Evolutionary conservation across 148 eudicot species (phyloP).

Genomic region (Camellia japonica): DNA sequence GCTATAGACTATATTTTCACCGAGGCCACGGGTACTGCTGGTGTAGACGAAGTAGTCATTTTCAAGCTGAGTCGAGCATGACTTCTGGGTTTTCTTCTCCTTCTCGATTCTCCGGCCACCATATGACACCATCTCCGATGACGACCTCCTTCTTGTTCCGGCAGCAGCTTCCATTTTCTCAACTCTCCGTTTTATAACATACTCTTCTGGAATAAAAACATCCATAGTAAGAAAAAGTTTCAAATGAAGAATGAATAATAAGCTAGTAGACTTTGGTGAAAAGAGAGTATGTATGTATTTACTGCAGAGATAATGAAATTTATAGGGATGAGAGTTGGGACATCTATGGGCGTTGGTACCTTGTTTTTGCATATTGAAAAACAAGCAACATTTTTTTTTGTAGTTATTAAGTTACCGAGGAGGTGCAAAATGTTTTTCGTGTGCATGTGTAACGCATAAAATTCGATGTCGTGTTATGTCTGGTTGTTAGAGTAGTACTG

Average conservation of each 20-base stretch:
- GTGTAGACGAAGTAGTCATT: neutral
- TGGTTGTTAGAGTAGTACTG: no score
- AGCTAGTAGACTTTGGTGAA: no score
- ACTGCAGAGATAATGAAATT: no score
- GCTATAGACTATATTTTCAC: neutral
- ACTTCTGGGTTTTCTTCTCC: neutral
- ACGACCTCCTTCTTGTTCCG: neutral
- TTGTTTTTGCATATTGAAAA: neutral
- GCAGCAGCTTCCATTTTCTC: slow-evolving; percentile 23
- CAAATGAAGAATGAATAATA: no score
- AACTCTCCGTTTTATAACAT: slow-evolving; percentile 23
- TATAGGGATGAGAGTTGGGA: neutral
- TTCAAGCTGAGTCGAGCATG: neutral
- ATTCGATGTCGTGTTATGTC: no score
- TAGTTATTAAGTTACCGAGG: no score
- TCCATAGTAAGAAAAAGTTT: slow-evolving; percentile 17
- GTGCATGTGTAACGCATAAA: no score
- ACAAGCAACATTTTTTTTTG: neutral
- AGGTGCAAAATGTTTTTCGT: no score
- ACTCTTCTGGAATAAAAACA: slow-evolving; percentile 41
- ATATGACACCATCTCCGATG: neutral
- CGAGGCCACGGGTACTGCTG: neutral
- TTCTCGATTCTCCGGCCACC: neutral
- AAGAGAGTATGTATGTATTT: no score
- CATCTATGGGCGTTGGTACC: slow-evolving; percentile 11